Evolutionary conservation across 257 asterid species (phyloP).

Genomic region (Gentiana dahurica): DNA sequence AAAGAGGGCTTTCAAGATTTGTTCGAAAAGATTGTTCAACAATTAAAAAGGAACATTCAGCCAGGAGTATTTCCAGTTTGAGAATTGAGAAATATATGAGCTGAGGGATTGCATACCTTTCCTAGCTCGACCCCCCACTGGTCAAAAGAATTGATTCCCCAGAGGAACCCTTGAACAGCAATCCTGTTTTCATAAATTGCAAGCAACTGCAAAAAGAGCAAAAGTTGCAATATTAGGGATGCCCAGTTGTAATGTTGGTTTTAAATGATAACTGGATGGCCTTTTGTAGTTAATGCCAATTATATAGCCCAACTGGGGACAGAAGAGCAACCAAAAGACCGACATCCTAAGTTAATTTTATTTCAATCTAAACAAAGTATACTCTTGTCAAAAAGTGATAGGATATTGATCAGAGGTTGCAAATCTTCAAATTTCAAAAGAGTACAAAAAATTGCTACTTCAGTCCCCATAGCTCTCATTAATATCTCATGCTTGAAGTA

Average conservation of each 20-base stretch:
- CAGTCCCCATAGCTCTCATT: too few relatives aligned
- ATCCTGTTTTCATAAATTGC: slow-evolving; percentile 93
- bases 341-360: background rate
- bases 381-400: too few relatives aligned
- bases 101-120: slow-evolving; percentile 40
- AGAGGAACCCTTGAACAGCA: slow-evolving; percentile 91
- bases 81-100: too few relatives aligned
- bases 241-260: background rate
- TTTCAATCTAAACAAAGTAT: too few relatives aligned
- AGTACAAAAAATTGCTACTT: too few relatives aligned
- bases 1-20: background rate
- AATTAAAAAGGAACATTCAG: background rate
- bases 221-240: slow-evolving; percentile 13
- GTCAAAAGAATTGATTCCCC: slow-evolving; percentile 98
- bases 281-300: background rate
- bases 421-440: too few relatives aligned
- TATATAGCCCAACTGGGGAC: background rate
- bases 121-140: slow-evolving; percentile 99
- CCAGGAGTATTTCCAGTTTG: background rate
- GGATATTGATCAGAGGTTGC: too few relatives aligned
- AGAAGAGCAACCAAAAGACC: background rate
- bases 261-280: background rate
- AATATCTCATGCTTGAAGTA: background rate
- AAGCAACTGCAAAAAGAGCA: slow-evolving; percentile 52
- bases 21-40: too few relatives aligned